phyloP scores from a whole-genome alignment of 2,329 filamentous ascomycete genomes.

The Clarireedia paspali region DNA sequence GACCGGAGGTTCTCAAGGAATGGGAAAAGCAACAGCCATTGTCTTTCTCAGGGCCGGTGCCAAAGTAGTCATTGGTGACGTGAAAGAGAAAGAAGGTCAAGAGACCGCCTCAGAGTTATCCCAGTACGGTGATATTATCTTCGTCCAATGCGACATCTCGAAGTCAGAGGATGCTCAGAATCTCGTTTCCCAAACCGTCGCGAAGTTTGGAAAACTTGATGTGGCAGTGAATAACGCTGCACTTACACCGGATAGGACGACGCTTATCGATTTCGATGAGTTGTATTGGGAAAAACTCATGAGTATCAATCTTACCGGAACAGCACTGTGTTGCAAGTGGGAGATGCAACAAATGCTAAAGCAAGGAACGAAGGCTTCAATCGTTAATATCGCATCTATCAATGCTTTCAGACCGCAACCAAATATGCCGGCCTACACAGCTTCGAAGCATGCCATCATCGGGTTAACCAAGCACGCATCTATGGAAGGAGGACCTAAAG shows the following conservation, averaged over 20 bases:
- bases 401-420: slow-evolving; percentile 3
- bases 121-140: background rate
- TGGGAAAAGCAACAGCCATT: slow-evolving; percentile 27
- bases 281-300: slow-evolving; percentile 5
- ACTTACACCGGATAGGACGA: slow-evolving; percentile 12
- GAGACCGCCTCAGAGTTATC: slow-evolving; percentile 1
- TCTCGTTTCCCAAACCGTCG: slow-evolving; percentile 28
- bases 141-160: slow-evolving; percentile 5
- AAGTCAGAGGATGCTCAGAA: slow-evolving; percentile 4
- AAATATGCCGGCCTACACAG: slow-evolving; percentile 20
- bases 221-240: slow-evolving; percentile 46
- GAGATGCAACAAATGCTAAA: slow-evolving; percentile 6
- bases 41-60: slow-evolving; percentile 3
- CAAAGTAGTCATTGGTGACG: slow-evolving; percentile 3
- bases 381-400: slow-evolving; percentile 7
- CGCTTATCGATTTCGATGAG: slow-evolving; percentile 3
- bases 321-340: slow-evolving; percentile 6
- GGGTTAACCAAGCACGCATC: slow-evolving; percentile 36
- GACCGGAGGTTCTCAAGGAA: slow-evolving; percentile 25
- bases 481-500: slow-evolving; percentile 27
- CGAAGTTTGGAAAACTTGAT: slow-evolving; percentile 42
- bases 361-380: slow-evolving; percentile 4
- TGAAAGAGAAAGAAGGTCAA: background rate
- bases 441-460: slow-evolving; percentile 36
- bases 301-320: slow-evolving; percentile 4